Base-by-base conservation (phyloP, 129 eudicot species). In the Arctium minus region DNA sequence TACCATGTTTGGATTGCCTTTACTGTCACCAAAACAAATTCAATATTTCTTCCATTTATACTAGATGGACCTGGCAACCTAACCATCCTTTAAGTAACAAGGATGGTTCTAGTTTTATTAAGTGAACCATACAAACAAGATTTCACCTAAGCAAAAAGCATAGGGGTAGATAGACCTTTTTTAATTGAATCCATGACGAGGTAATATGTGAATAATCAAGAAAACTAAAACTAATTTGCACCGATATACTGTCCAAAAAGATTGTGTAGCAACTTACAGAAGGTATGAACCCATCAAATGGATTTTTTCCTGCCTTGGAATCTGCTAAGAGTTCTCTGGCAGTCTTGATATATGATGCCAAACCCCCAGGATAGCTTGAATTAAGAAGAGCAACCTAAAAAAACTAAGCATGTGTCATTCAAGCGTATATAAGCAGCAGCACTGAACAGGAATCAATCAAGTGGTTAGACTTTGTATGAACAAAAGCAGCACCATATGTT, bases 301-400 rank as follows among this genome's bases (percentile, higher is more conserved):
- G 99, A 84, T 96, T 96, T 88, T 90, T 96, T 77, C 99, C 96
- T 13, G 94, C 96, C 84, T 93, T 91, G 67, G 99, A 96, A 92
- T 93, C 97, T 33, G 94, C 97, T 79, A 96, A 88, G 40, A 96
- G 97, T 85, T 89, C 89, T 85, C 91, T 90, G 53, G 99, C 99
- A 85, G 90, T 96, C 81, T 85, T 89, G 77, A 93, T 90, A 78
- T 96, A 96, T 46, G 97, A 89, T 75, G 85, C 81, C 76, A 96
- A 72, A 69, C 98, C 99, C 29, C 98, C 97, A 13, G 99, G 97
- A 83, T 93, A 90, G 80, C 94, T 93, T 73, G 87, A 88, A 88
- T 95, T 79, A 70, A 95, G 97, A 31, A 92, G 88, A 75, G 83
- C 88, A 32, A 94, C 92, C 98, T 94, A 81, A 83, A 77, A 76